A percentile compares a stretch with the other conserved stretches of the same genome.
phyloP scores from a whole-genome alignment of 2,329 filamentous ascomycete species.

The Alternaria triticimaculans region DNA sequence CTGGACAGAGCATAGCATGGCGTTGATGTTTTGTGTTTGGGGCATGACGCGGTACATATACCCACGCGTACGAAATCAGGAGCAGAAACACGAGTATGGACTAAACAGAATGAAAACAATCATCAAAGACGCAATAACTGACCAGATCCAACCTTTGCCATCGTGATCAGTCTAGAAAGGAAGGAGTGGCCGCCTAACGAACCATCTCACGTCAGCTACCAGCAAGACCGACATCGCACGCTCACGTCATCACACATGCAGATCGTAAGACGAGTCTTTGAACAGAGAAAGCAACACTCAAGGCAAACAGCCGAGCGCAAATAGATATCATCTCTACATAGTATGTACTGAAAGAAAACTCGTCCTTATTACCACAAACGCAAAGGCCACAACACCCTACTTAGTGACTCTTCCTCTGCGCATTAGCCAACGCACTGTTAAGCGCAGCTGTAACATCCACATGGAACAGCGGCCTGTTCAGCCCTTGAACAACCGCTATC shows the following conservation, averaged over 20 bases:
- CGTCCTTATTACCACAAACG: neutral
- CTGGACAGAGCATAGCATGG: neutral
- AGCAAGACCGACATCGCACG: neutral
- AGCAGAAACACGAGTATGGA: neutral
- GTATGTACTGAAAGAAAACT: neutral
- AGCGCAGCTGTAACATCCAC: constrained; percentile 91
- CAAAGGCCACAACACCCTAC: neutral
- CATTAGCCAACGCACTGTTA: constrained; percentile 85
- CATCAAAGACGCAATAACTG: neutral
- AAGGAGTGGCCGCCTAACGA: neutral
- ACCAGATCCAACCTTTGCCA: neutral
- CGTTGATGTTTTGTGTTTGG: neutral
- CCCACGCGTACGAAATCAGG: neutral
- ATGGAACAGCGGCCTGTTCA: constrained; percentile 94
- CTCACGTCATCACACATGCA: neutral
- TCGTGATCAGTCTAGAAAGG: neutral
- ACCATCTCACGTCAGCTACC: neutral
- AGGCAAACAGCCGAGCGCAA: neutral
- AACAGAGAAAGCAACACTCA: neutral
- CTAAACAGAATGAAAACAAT: neutral
- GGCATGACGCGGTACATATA: constrained; percentile 4
- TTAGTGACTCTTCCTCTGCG: constrained; percentile 53
- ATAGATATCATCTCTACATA: constrained; percentile 1
- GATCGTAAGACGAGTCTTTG: neutral
- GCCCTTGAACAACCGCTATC: constrained; percentile 73